These are phyloP conservation scores for Poa pratensis DNA, from an alignment of 176 grass and related monocot species.

Conservation along the genomic window DNA sequence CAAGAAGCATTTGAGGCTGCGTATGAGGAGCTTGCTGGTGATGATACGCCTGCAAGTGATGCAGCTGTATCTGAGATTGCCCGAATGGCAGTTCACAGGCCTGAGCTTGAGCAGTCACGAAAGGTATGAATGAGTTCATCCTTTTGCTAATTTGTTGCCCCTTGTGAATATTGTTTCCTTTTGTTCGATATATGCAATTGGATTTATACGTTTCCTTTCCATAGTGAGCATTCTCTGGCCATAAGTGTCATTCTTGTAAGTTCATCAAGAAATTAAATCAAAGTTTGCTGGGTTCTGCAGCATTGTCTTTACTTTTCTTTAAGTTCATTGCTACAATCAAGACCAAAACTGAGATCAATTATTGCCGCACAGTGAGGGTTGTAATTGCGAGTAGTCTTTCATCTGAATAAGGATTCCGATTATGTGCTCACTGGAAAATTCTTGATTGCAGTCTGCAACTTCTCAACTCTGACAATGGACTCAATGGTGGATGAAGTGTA, in stretches of 20 bases:
- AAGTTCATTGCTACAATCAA: slow-evolving; percentile 12
- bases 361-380: background rate
- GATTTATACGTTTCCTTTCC: slow-evolving; percentile 4
- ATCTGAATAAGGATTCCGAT: slow-evolving; percentile 23
- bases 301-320: background rate
- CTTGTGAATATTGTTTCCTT: background rate
- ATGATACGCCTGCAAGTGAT: slow-evolving; percentile 57
- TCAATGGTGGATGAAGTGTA: background rate
- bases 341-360: background rate
- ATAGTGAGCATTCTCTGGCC: background rate
- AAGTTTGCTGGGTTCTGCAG: slow-evolving; percentile 10
- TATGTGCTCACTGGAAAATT: background rate
- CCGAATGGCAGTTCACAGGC: slow-evolving; percentile 62
- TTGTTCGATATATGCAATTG: background rate
- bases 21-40: slow-evolving; percentile 80
- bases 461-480: background rate
- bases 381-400: background rate
- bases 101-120: slow-evolving; percentile 59
- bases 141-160: background rate
- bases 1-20: slow-evolving; percentile 91
- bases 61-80: slow-evolving; percentile 76
- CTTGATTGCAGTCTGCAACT: slow-evolving; percentile 17
- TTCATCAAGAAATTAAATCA: slow-evolving; percentile 5
- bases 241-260: background rate
- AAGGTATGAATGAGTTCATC: slow-evolving; percentile 22